Base-by-base conservation (phyloP, 1,284 basidiomycete species). In the Porodaedalea pini region DNA sequence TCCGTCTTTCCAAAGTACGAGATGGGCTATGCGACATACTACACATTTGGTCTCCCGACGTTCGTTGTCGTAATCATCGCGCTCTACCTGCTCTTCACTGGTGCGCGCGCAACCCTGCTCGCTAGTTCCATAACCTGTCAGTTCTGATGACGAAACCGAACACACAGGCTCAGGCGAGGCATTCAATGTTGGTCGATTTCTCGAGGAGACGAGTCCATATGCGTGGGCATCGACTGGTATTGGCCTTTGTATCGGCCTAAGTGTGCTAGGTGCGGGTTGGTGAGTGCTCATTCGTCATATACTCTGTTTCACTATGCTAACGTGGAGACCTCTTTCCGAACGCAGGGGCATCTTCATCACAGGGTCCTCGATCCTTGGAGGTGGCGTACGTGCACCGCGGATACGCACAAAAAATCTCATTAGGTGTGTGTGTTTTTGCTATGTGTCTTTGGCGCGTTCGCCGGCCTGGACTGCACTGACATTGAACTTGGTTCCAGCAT, bases 371-470 rank as follows among this genome's bases (percentile, higher is more conserved):
- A 96, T 99, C 64, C 80, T 99, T 21, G 96, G 96, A 60, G 96
- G 94, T 67, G 95, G 96, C 70, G 94, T 99, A 11, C 80, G 95
- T 40, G 83, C 94, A 48, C 96, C 97, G 8, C 81, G 97, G 62
- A 99, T 99, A 64, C 85, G 90, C 52, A 98, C 96, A 36, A 99
- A 99, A 82, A 99, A 99, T 71, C 73, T 99, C 70, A 98, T 98
- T 67, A 95, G 92, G 94, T 93, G 58, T 59, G 82, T 71, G 10
- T n/a, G 34, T 45, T 23, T 10, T 8, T 32, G 21, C 25, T 40
- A 17, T 31, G 10, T 21, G 17, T 10, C 15, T 11, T 45, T 6
- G 5, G 6, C 40, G 27, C n/a, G 23, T n/a, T 23, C 15, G 21
- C 17, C 10, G 13, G 41, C 4, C 29, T 44, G 31, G 31, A 36